phyloP scores from a whole-genome alignment of 2,329 filamentous ascomycete genomes.

The Calonectria pseudoreteaudii region DNA sequence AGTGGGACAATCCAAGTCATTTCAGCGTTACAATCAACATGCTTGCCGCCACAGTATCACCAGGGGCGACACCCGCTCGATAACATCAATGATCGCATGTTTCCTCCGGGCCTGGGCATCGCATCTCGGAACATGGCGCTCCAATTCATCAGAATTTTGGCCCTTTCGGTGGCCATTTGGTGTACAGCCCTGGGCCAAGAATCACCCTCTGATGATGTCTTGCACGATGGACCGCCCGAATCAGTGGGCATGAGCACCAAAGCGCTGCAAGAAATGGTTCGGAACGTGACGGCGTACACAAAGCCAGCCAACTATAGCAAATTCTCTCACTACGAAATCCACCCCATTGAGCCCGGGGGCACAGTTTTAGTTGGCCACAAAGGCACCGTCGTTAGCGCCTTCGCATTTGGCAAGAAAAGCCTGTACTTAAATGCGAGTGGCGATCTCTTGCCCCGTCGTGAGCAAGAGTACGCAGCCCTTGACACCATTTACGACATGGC shows the following conservation, averaged over 20 bases:
- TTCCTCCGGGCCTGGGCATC: too few species aligned
- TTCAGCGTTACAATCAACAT: too few species aligned
- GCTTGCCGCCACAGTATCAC: not conserved
- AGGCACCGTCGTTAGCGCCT: slow-evolving; percentile 39
- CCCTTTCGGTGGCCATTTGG: not conserved
- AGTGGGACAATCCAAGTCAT: too few species aligned
- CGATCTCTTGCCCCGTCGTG: slow-evolving; percentile 35
- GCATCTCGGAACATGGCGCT: not conserved
- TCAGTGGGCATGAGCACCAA: not conserved
- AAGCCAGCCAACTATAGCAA: slow-evolving; percentile 20
- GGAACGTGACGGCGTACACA: not conserved
- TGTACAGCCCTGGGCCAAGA: not conserved
- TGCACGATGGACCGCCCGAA: not conserved
- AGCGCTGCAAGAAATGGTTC: not conserved
- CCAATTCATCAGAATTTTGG: not conserved
- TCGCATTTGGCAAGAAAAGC: slow-evolving; percentile 38
- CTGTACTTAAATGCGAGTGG: slow-evolving; percentile 41
- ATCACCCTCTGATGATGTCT: too few species aligned
- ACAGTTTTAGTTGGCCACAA: not conserved
- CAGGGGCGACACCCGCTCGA: not conserved
- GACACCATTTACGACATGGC: slow-evolving; percentile 55
- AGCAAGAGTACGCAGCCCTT: slow-evolving; percentile 44
- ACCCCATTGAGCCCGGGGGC: slow-evolving; percentile 41
- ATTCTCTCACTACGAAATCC: slow-evolving; percentile 17
- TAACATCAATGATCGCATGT: not conserved